Base-by-base conservation (phyloP, 495 filamentous ascomycete species). In the Xylaria nigripes region DNA sequence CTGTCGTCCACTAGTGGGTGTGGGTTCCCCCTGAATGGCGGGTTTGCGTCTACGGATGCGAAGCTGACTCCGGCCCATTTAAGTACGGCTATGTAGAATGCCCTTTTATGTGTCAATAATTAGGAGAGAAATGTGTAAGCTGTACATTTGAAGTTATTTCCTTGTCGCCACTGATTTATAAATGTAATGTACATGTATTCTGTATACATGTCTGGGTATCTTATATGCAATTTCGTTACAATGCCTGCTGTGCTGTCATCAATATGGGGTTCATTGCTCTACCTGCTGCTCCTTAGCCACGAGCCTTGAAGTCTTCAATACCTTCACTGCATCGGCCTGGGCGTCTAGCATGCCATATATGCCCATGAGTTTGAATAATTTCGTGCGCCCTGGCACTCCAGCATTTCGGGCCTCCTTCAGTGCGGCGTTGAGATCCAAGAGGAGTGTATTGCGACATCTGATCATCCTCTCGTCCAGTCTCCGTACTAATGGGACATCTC, bases 1-100 rank as follows among this genome's bases (percentile, higher is more conserved):
- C 73, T 98, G 60, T 90, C 88, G 72, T 89, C 90, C 0, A 95
- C 90, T 25, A 71, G 87, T 64, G 85, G 84, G 22, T 87, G 91
- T 4, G 93, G 90, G 3, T 87, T 98, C 76, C 85, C 81, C 62
- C 70, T 98, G 63, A 93, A 81, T 57, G 93, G 92, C 44, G 77
- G 79, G 27, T 87, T 93, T 70, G 80, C 68, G 50, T 66, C 82
- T 48, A 72, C 80, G 9, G 71, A 80, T 50, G 84, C 82, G 56
- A 69, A 56, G 36, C 49, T 81, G 30, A 72, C 69, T 55, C 75
- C 74, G 18, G 77, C 70, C 48, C 73, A 84, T 25, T 63, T 87
- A 40, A 73, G 75, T 21, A 73, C 71, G 21, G 61, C 62, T 29
- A 77, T 78, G 75, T 76, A 72, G 68, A 61, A 63, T 61, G 65